A percentile compares a stretch with the other conserved stretches of the same genome.
phyloP scores from a whole-genome alignment of 176 grass and related monocot species.

The Panicum miliaceum region DNA sequence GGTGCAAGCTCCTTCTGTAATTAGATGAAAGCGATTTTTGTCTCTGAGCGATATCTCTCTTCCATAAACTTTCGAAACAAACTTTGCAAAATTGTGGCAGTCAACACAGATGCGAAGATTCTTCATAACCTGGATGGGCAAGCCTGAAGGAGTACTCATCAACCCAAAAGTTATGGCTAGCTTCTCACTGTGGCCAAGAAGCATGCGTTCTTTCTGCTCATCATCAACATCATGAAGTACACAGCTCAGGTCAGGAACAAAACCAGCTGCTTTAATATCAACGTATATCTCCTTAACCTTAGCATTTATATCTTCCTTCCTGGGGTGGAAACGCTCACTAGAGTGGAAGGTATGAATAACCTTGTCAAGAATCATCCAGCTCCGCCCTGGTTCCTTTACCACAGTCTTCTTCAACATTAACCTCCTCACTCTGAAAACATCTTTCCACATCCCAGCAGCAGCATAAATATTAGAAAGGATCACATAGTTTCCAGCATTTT shows the following conservation, averaged over 20 bases:
- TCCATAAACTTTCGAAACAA: conserved; percentile 66
- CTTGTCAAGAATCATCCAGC: conserved; percentile 74
- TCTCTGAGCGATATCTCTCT: conserved; percentile 72
- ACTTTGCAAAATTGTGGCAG: conserved; percentile 86
- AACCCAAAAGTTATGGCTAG: conserved; percentile 78
- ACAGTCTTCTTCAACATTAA: conserved; percentile 69
- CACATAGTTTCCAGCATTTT: conserved; percentile 83
- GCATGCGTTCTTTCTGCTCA: conserved; percentile 76
- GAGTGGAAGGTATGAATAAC: conserved; percentile 68
- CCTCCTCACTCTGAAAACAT: conserved; percentile 67
- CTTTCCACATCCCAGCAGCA: conserved; percentile 69
- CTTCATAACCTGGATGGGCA: conserved; percentile 63
- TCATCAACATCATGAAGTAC: conserved; percentile 86
- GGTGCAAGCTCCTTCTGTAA: conserved; percentile 57
- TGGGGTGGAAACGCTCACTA: conserved; percentile 59
- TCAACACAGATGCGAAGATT: conserved; percentile 82
- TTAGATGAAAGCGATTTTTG: conserved; percentile 72
- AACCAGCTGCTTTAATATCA: conserved; percentile 73
- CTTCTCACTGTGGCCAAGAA: conserved; percentile 79
- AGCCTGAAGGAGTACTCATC: conserved; percentile 52
- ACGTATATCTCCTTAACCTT: conserved; percentile 61
- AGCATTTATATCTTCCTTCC: conserved; percentile 62
- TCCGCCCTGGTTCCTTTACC: conserved; percentile 71
- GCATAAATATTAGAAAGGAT: conserved; percentile 92
- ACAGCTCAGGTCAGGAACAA: conserved; percentile 73